These are phyloP conservation scores for Pichia cephalocereana DNA, from an alignment of 805 yeast species.

Conservation along the genomic window DNA sequence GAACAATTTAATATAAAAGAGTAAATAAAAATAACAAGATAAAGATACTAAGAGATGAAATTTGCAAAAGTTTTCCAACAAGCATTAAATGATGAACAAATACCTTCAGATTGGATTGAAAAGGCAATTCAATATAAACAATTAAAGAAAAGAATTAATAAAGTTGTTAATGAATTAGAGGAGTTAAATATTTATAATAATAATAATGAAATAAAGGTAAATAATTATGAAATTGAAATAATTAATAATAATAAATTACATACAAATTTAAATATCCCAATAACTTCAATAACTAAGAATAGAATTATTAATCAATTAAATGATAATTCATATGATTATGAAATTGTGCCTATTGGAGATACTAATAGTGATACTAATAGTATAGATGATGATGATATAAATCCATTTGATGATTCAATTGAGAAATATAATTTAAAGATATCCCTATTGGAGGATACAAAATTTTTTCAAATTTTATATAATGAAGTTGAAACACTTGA, in stretches of 20 bases:
- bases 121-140: constrained; percentile 67
- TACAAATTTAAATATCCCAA: constrained; percentile 20
- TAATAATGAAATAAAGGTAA: too few species aligned
- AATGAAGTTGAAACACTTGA: constrained; percentile 44
- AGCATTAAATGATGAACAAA: constrained; percentile 46
- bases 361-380: background rate
- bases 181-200: constrained; percentile 55
- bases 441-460: constrained; percentile 44
- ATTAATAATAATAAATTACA: constrained; percentile 10
- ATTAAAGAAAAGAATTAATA: constrained; percentile 55
- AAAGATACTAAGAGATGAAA: constrained; percentile 41
- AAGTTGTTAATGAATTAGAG: constrained; percentile 55
- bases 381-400: constrained; percentile 2
- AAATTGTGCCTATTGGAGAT: constrained; percentile 1
- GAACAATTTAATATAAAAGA: too few species aligned
- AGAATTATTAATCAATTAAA: constrained; percentile 14
- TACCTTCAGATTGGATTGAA: constrained; percentile 60
- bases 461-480: constrained; percentile 50
- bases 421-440: constrained; percentile 22
- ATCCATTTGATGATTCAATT: constrained; percentile 19
- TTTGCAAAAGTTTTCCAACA: constrained; percentile 67
- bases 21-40: too few species aligned
- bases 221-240: constrained; percentile 17
- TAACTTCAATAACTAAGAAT: constrained; percentile 14
- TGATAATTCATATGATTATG: constrained; percentile 13